Evolutionary conservation across 768 basidiomycete genomes (phyloP), one percentile per base, ranked within the genome.

Genomic region (Hericium rajendrae): DNA sequence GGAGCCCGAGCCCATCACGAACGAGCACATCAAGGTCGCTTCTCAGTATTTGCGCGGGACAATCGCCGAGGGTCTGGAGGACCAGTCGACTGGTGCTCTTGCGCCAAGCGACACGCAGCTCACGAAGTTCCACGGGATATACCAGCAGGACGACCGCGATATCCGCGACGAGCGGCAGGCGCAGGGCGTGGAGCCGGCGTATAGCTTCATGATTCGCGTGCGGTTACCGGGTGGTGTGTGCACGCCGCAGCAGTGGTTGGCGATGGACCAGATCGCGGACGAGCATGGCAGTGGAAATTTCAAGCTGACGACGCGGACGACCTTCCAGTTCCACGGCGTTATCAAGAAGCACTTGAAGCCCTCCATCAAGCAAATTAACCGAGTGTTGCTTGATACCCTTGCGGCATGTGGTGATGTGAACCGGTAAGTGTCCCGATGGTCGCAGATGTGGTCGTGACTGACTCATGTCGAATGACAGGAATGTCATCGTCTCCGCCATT

Each of bases 261-360:
- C 86, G 63, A 92, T 99, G 84, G 92, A 97, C 73, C 86, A 87
- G 65, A 97, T 99, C 64, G 83, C 97, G 55, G 97, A 98, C 68
- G 91, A 93, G 70, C 91, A 94, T 70, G 97, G 93, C 6, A 88
- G 83, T 59, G 84, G 88, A 49, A 92, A 94, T 5, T 88, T 98
- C 75, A 99, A 99, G 78, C 85, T 99, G 62, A 99, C 97, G 50
- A 99, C 97, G 38, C 80, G 97, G 60, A 85, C 93, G 70, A 99
- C 97, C 10, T 99, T 98, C 86, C 97, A 99, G 73, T 98, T 97
- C 80, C 97, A 99, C 71, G 97, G 97, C 56, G 91, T 99, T 64
- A 92, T 99, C 76, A 99, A 99, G 78, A 81, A 81, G 61, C 93
- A 99, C 69, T 73, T 99, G 70, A 98, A 98, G 74, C 86, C 90